phyloP scores from a whole-genome alignment of 345 rosid species.

The Alliaria petiolata region DNA sequence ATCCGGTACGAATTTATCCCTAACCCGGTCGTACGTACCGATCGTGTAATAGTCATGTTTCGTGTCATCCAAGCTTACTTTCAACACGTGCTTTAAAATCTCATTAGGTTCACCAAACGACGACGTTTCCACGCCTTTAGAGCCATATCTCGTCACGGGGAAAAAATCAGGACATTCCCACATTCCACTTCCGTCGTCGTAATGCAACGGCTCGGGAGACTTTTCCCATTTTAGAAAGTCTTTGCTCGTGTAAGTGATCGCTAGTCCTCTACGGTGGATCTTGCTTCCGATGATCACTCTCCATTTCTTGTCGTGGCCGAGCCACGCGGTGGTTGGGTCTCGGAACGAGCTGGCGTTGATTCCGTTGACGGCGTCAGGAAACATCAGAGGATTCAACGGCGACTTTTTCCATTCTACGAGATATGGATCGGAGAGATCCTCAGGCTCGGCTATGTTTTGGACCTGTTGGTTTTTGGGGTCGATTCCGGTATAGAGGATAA shows the following conservation, averaged over 20 bases:
- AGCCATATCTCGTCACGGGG: conserved; percentile 39
- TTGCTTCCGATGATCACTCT: conserved; percentile 54
- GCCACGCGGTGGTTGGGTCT: conserved; percentile 88
- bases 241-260: conserved; percentile 47
- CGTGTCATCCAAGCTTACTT: conserved; percentile 49
- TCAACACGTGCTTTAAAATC: conserved; percentile 56
- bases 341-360: conserved; percentile 63
- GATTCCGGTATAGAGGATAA: conserved; percentile 62
- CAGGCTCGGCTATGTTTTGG: conserved; percentile 67
- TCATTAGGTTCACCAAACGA: conserved; percentile 31
- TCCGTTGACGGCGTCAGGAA: conserved; percentile 35
- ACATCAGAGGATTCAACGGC: conserved; percentile 49
- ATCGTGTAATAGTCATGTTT: conserved; percentile 47
- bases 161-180: conserved; percentile 93
- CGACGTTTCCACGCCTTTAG: conserved; percentile 32
- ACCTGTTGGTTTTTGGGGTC: conserved; percentile 37
- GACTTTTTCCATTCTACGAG: conserved; percentile 67
- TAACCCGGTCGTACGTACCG: conserved; percentile 34
- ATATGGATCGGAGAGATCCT: conserved; percentile 54
- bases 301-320: conserved; percentile 53
- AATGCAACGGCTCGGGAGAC: conserved; percentile 51
- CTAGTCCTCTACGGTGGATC: conserved; percentile 41
- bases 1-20: conserved; percentile 49
- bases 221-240: conserved; percentile 55
- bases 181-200: conserved; percentile 53